A percentile compares a stretch with the other conserved stretches of the same genome.
Conservation (phyloP, 495 filamentous ascomycete species). For the Bacidia gigantensis region DNA sequence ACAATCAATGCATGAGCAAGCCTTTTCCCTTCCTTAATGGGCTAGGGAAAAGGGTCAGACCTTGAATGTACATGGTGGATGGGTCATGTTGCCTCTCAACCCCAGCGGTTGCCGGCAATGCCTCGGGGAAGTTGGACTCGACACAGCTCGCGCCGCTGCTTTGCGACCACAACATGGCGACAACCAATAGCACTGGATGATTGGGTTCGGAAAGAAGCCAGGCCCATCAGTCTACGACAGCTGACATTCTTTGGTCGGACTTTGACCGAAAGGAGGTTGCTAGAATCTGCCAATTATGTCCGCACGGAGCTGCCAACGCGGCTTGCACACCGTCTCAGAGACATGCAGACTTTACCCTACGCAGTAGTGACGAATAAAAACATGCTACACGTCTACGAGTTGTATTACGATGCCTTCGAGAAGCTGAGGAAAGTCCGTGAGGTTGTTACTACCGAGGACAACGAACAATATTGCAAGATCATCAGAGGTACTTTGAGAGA, state of each 20-base stretch:
- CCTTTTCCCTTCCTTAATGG: no score
- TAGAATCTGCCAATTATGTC: slow-evolving; percentile 94
- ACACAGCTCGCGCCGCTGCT: background rate
- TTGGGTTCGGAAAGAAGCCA: slow-evolving; percentile 74
- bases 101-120: slow-evolving; percentile 8
- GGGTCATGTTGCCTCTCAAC: slow-evolving; percentile 12
- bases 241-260: slow-evolving; percentile 91
- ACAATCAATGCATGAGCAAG: no score
- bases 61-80: slow-evolving; percentile 12
- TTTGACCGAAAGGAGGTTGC: slow-evolving; percentile 74
- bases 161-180: slow-evolving; percentile 52
- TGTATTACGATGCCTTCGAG: slow-evolving; percentile 95
- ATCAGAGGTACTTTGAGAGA: slow-evolving; percentile 68
- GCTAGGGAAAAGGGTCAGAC: no score
- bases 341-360: slow-evolving; percentile 94
- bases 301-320: slow-evolving; percentile 88
- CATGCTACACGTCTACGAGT: slow-evolving; percentile 85
- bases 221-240: slow-evolving; percentile 79
- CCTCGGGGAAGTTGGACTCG: slow-evolving; percentile 1
- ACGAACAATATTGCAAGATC: slow-evolving; percentile 74
- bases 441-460: slow-evolving; percentile 76
- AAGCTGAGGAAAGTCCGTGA: slow-evolving; percentile 69
- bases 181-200: slow-evolving; percentile 77
- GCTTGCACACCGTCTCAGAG: slow-evolving; percentile 82
- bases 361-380: slow-evolving; percentile 92